Evolutionary conservation across 306 rosid genomes (phyloP).

Genomic region (Malus sylvestris): DNA sequence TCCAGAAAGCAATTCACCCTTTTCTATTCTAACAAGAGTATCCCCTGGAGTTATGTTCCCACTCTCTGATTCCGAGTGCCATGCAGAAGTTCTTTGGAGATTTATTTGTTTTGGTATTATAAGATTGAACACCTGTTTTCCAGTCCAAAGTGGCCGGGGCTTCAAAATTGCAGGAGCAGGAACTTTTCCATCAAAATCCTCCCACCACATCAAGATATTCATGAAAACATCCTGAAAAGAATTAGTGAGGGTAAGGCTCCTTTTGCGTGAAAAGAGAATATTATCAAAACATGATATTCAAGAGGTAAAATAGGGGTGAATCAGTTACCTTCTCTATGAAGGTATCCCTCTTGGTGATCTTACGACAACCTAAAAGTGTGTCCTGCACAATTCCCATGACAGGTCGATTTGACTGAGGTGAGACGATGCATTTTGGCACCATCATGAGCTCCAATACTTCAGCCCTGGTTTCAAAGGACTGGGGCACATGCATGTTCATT

Average conservation of each 20-base stretch:
- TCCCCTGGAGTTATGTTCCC: conserved; percentile 89
- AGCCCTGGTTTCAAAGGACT: conserved; percentile 97
- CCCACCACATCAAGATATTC: conserved; percentile 99
- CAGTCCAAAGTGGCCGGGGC: conserved; percentile 98
- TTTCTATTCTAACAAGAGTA: conserved; percentile 87
- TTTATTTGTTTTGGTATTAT: conserved; percentile 92
- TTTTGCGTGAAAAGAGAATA: background rate
- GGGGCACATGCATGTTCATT: conserved; percentile 99
- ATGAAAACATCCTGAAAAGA: conserved; percentile 84
- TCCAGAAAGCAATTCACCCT: conserved; percentile 88
- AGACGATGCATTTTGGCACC: conserved; percentile 99
- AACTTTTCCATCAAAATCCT: conserved; percentile 94
- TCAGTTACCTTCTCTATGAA: conserved; percentile 72
- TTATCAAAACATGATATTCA: conserved; percentile 1
- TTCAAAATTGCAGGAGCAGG: conserved; percentile 91
- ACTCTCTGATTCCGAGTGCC: conserved; percentile 81
- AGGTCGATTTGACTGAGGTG: conserved; percentile 94
- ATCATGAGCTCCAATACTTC: conserved; percentile 98
- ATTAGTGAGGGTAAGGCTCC: conserved; percentile 18
- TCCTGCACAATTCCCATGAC: conserved; percentile 99
- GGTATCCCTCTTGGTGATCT: conserved; percentile 94
- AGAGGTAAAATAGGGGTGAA: background rate
- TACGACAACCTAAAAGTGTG: conserved; percentile 85
- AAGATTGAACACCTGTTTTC: conserved; percentile 95
- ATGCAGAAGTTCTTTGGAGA: conserved; percentile 77